phyloP scores from a whole-genome alignment of 352 stramenopile species.

The Globisporangium takayamanum region DNA sequence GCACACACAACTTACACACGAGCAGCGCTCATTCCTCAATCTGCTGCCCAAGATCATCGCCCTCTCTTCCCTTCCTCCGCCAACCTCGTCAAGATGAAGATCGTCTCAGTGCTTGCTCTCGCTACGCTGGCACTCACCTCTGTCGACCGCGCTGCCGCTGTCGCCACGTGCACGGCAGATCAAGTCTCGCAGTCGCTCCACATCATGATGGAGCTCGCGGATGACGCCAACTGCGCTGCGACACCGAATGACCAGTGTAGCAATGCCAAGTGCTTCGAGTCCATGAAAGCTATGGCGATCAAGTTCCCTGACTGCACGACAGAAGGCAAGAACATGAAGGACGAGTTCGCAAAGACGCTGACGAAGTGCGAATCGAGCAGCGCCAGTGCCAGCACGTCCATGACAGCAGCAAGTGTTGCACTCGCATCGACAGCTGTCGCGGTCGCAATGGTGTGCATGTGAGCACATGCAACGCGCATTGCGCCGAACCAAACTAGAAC shows the following conservation, averaged over 20 bases:
- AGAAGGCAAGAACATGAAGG: not conserved
- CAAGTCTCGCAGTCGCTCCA: not conserved
- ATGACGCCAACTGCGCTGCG: not conserved
- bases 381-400: not conserved
- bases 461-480: no score
- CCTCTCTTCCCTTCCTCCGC: not conserved
- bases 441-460: not conserved
- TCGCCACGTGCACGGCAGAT: not conserved
- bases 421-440: not conserved
- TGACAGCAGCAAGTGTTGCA: not conserved
- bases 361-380: not conserved
- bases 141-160: not conserved
- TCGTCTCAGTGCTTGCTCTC: not conserved
- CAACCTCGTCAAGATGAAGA: not conserved
- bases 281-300: not conserved
- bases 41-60: no score
- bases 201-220: not conserved
- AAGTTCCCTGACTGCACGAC: slow-evolving; percentile 1
- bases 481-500: no score
- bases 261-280: slow-evolving; percentile 1
- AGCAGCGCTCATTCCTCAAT: no score
- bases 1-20: no score
- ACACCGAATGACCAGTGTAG: not conserved
- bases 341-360: not conserved
- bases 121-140: not conserved